Percentiles rank a stretch among this genome's conserved stretches.
Conservation (phyloP, 345 rosid genomes). For the Eutrema japonicum region DNA sequence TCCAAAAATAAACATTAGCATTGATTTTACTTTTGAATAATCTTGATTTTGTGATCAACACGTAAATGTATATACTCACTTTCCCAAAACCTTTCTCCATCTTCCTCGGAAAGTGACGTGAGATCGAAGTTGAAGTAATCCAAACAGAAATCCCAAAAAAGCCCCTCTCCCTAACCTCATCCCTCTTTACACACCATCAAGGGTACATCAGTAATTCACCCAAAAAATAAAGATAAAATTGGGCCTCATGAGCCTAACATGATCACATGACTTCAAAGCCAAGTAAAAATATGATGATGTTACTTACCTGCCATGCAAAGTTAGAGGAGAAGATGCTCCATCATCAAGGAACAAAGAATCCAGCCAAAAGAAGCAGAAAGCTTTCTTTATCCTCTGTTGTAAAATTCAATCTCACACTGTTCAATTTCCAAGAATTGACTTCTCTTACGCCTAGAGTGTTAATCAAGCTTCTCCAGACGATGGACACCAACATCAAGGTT, state of each 20-base stretch:
- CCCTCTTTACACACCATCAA: not conserved
- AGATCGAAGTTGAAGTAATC: slow-evolving; percentile 46
- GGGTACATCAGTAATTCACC: slow-evolving; percentile 41
- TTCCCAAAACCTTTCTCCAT: slow-evolving; percentile 49
- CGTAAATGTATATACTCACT: slow-evolving; percentile 49
- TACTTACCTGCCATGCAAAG: slow-evolving; percentile 74
- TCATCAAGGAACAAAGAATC: slow-evolving; percentile 27
- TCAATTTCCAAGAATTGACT: slow-evolving; percentile 54
- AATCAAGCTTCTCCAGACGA: slow-evolving; percentile 80
- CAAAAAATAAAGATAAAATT: not conserved
- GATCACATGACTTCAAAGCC: slow-evolving; percentile 69
- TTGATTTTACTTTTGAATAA: not conserved
- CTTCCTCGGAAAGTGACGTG: slow-evolving; percentile 59
- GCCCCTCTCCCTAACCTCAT: not conserved
- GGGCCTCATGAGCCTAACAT: slow-evolving; percentile 32
- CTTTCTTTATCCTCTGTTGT: slow-evolving; percentile 13
- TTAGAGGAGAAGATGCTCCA: slow-evolving; percentile 36
- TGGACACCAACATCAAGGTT: slow-evolving; percentile 67
- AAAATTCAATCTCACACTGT: slow-evolving; percentile 31
- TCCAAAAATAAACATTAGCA: not conserved
- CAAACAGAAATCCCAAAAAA: slow-evolving; percentile 25
- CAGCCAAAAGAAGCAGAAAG: not conserved
- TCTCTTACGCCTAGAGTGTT: slow-evolving; percentile 83
- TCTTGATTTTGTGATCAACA: slow-evolving; percentile 27
- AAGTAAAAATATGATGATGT: slow-evolving; percentile 60